Conservation (phyloP, 176 grass and related monocot genomes). For the Thalia dealbata region DNA sequence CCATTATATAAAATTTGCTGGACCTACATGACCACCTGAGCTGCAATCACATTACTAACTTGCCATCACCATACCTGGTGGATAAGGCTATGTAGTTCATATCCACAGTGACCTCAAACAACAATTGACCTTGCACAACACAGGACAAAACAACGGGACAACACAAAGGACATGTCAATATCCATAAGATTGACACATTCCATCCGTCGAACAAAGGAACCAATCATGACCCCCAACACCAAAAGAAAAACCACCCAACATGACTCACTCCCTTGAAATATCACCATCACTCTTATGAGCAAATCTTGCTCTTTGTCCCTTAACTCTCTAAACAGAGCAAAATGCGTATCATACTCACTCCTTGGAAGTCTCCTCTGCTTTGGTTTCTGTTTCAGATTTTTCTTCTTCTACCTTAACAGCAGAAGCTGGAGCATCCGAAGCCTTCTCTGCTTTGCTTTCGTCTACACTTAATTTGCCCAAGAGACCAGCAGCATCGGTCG, state of each 20-base stretch:
- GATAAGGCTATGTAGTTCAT: too few species aligned
- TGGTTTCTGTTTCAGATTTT: neutral
- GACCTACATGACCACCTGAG: too few species aligned
- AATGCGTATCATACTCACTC: neutral
- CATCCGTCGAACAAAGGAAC: neutral
- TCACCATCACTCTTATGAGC: neutral
- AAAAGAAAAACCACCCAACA: neutral
- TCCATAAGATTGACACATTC: neutral
- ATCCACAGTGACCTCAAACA: too few species aligned
- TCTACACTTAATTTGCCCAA: slow-evolving; percentile 35
- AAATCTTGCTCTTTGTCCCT: neutral
- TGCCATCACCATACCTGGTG: too few species aligned
- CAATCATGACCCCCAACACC: neutral
- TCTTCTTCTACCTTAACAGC: neutral
- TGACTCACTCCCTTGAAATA: neutral
- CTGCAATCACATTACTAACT: too few species aligned
- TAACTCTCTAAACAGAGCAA: neutral
- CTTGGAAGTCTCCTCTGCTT: neutral
- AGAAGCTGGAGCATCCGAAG: neutral
- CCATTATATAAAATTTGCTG: too few species aligned
- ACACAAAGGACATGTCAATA: too few species aligned
- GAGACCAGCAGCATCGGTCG: slow-evolving; percentile 13
- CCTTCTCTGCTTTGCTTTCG: slow-evolving; percentile 3
- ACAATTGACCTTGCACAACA: too few species aligned
- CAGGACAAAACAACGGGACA: too few species aligned